phyloP scores from a whole-genome alignment of 345 rosid species.

The Eucalyptus curtisii region DNA sequence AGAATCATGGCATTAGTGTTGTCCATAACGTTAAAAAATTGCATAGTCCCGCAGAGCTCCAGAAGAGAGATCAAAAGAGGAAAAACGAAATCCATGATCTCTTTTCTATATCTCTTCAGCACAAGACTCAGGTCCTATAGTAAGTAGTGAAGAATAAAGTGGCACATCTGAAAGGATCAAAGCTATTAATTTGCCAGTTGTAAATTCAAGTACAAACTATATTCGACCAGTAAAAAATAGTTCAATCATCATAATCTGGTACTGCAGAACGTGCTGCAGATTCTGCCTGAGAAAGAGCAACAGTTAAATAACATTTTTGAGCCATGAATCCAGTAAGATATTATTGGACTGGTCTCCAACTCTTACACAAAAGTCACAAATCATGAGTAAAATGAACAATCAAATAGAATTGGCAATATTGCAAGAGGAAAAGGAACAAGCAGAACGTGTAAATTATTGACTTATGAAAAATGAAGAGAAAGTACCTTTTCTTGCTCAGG shows the following conservation, averaged over 20 bases:
- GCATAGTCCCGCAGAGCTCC: neutral
- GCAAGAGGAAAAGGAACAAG: neutral
- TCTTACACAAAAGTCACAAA: neutral
- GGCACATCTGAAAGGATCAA: neutral
- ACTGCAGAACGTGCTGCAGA: neutral
- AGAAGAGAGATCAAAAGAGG: neutral
- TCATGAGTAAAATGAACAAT: neutral
- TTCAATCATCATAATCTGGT: neutral
- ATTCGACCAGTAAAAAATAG: neutral
- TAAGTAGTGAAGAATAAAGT: neutral
- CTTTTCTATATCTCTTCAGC: neutral
- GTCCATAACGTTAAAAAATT: neutral
- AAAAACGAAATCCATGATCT: neutral
- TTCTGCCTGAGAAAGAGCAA: neutral
- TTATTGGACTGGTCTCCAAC: neutral
- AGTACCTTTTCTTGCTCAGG: slow-evolving; percentile 74
- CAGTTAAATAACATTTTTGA: neutral
- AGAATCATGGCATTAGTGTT: neutral
- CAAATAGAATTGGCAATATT: neutral
- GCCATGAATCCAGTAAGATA: neutral
- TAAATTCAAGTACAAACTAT: neutral
- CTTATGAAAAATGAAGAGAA: neutral
- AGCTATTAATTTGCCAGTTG: neutral
- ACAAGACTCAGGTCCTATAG: neutral
- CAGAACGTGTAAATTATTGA: neutral